phyloP scores from a whole-genome alignment of 495 filamentous ascomycete species.

The Parachaetomium inaequale region DNA sequence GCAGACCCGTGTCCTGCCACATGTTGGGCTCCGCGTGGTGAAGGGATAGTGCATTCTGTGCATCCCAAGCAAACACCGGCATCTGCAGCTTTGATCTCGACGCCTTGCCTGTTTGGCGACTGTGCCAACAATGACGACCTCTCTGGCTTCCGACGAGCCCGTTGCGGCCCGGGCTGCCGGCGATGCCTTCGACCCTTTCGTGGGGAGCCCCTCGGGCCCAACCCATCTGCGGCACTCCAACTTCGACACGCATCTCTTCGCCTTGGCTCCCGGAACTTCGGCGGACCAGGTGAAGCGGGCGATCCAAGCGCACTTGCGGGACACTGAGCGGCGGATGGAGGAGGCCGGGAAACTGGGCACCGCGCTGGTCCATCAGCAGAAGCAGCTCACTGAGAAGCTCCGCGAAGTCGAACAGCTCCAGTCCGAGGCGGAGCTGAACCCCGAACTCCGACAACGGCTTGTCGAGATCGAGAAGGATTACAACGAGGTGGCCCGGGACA shows the following conservation, averaged over 20 bases:
- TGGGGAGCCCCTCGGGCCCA: slow-evolving; percentile 41
- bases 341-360: slow-evolving; percentile 86
- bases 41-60: slow-evolving; percentile 15
- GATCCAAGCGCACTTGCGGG: slow-evolving; percentile 83
- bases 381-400: slow-evolving; percentile 72
- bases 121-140: slow-evolving; percentile 31
- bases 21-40: slow-evolving; percentile 21
- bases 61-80: slow-evolving; percentile 11
- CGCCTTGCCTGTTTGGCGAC: slow-evolving; percentile 13
- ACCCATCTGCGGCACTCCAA: slow-evolving; percentile 68
- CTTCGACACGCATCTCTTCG: slow-evolving; percentile 75
- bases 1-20: slow-evolving; percentile 20
- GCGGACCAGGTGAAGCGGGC: slow-evolving; percentile 83
- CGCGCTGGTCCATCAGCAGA: slow-evolving; percentile 77
- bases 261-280: slow-evolving; percentile 69
- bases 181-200: slow-evolving; percentile 53
- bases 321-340: slow-evolving; percentile 85
- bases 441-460: slow-evolving; percentile 77
- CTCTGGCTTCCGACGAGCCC: slow-evolving; percentile 32
- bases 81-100: slow-evolving; percentile 9
- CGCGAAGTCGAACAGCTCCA: slow-evolving; percentile 80
- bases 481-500: slow-evolving; percentile 89
- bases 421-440: slow-evolving; percentile 74
- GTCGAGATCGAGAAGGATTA: slow-evolving; percentile 89
- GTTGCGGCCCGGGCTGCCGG: slow-evolving; percentile 23